Evolutionary conservation across 805 yeast species (phyloP), one percentile per base, ranked within the genome.

Genomic region (Spathaspora boniae): DNA sequence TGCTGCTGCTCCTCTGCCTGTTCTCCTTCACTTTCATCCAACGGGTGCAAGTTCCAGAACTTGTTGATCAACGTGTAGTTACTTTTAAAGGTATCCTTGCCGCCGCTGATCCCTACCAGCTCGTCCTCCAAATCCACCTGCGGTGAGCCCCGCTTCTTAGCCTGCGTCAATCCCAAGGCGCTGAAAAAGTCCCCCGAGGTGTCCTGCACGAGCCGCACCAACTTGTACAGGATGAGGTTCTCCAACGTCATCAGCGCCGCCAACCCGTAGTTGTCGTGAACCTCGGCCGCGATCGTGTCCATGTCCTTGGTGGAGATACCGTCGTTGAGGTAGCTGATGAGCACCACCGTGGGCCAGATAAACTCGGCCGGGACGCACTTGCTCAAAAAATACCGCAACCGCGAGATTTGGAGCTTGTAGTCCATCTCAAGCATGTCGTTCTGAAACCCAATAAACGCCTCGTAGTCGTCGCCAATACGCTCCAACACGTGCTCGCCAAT

Each of bases 231-330:
- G 17, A 71, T 54, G 21, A 84, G 58, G 16, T 67, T 64, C 25
- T 74, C 74, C 16, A 86, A 49, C 1, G 71, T 48, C 3, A 70
- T 44, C 2, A 77, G 48, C 29, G 74, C 67, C 32, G 68, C 56
- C 34, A 80, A 64, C 0, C 97, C 97, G 54, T 74, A 86, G 27
- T 75, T 70, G 35, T 77, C 79, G 3, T 78, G 53, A 2, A 86
- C 54, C 38, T 76, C 83, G 9, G 62, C 65, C 33, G 76, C 72
- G 12, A 89, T 50, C 4, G 49, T 46, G 4, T 72, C 77, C 44
- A 72, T 72, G 43, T 86, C 94, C 37, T 69, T 74, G 28, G 76
- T 82, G 31, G 74, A 68, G 12, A 89, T 54, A 0, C 97, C 96
- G 34, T 75, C 77, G 41, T 80, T 76, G 9, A 79, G 72, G 4